Percentiles rank a stretch among this genome's conserved stretches.
phyloP scores from a whole-genome alignment of 768 basidiomycete genomes.

The Boletus edulis region DNA sequence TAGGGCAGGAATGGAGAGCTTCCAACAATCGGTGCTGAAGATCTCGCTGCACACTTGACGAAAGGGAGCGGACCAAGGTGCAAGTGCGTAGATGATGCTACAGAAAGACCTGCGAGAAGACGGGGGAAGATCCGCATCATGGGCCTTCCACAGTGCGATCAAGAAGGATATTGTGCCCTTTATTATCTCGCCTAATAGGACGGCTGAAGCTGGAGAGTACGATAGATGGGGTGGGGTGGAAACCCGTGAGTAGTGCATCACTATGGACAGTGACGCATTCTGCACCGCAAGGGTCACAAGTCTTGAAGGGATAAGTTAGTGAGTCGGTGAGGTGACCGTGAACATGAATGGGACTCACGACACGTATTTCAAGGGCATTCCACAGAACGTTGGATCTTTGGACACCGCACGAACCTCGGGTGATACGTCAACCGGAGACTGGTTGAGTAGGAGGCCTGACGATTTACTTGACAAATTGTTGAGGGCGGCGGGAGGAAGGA shows the following conservation, averaged over 20 bases:
- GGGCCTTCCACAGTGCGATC: constrained; percentile 67
- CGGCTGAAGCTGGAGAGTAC: constrained; percentile 93
- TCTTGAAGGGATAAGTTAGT: constrained; percentile 34
- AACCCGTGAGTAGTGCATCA: constrained; percentile 98
- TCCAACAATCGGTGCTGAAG: constrained; percentile 95
- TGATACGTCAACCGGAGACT: constrained; percentile 32
- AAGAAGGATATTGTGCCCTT: constrained; percentile 91
- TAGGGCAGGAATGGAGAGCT: constrained; percentile 93
- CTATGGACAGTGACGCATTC: constrained; percentile 92
- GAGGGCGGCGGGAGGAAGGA: constrained; percentile 48
- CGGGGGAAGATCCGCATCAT: constrained; percentile 41
- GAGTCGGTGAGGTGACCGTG: not conserved
- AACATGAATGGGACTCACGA: constrained; percentile 50
- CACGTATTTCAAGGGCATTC: constrained; percentile 76
- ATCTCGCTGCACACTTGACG: constrained; percentile 64
- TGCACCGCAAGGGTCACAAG: constrained; percentile 88
- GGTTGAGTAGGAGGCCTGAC: constrained; percentile 34
- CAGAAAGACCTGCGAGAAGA: constrained; percentile 41
- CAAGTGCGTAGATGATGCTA: constrained; percentile 35
- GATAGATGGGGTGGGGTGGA: constrained; percentile 72
- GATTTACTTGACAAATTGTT: constrained; percentile 41
- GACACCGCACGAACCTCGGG: constrained; percentile 24
- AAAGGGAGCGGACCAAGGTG: constrained; percentile 50
- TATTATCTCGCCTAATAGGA: constrained; percentile 90
- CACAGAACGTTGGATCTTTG: constrained; percentile 55